Conservation (phyloP, 257 asterid genomes). For the Gentiana macrophylla region DNA sequence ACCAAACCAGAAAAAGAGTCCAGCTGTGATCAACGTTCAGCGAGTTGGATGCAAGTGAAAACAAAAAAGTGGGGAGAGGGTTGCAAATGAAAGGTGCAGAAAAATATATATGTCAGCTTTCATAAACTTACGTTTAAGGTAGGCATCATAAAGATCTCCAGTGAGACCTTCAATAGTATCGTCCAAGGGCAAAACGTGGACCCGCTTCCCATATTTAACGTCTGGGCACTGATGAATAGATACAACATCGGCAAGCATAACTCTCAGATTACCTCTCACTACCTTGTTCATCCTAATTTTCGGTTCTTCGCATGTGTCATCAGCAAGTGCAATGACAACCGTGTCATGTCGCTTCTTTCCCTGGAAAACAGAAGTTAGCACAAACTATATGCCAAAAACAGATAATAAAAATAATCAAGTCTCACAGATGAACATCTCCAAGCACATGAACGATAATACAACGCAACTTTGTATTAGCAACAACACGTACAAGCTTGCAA, state of each 20-base stretch:
- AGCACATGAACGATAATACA: neutral
- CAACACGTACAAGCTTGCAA: no score
- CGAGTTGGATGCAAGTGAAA: neutral
- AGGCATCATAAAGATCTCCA: conserved; percentile 72
- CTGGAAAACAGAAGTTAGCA: conserved; percentile 25
- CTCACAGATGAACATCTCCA: neutral
- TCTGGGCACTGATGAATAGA: conserved; percentile 92
- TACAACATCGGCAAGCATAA: conserved; percentile 71
- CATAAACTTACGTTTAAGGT: conserved; percentile 56
- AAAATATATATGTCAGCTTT: neutral
- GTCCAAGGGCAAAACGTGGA: conserved; percentile 73
- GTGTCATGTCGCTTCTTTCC: conserved; percentile 87
- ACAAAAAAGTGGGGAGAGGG: neutral
- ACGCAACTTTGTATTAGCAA: no score
- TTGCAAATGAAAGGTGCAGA: neutral
- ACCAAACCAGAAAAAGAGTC: no score
- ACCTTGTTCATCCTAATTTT: conserved; percentile 82
- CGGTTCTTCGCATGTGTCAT: conserved; percentile 62
- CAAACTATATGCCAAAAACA: conserved; percentile 1
- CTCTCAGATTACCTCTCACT: conserved; percentile 56
- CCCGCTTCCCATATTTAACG: conserved; percentile 83
- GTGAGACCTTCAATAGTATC: conserved; percentile 87
- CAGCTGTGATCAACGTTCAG: no score
- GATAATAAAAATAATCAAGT: neutral
- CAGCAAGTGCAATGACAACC: conserved; percentile 80